Percentiles rank a stretch among this genome's conserved stretches.
Evolutionary conservation across 129 eudicot genomes (phyloP).

Genomic region (Flaveria robusta): DNA sequence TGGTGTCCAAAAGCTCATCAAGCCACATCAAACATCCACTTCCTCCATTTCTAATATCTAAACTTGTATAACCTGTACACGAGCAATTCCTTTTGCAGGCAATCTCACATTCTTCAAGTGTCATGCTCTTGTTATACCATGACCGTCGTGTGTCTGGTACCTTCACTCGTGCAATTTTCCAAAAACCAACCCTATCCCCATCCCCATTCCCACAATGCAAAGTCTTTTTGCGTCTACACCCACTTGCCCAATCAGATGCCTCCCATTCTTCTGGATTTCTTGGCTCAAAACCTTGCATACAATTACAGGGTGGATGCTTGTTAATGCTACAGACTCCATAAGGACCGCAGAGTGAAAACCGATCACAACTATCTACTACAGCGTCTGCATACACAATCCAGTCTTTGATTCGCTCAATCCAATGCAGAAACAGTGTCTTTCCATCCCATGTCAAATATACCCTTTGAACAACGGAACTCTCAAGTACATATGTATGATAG

Average conservation of each 20-base stretch:
- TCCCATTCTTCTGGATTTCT: constrained; percentile 30
- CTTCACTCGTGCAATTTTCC: constrained; percentile 20
- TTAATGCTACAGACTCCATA: constrained; percentile 35
- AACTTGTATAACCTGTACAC: constrained; percentile 41
- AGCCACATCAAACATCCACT: constrained; percentile 46
- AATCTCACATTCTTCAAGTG: constrained; percentile 34
- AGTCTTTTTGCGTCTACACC: constrained; percentile 42
- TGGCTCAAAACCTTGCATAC: constrained; percentile 40
- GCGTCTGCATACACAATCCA: constrained; percentile 30
- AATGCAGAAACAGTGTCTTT: constrained; percentile 24
- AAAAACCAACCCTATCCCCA: constrained; percentile 32
- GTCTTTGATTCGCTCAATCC: constrained; percentile 38
- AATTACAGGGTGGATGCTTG: constrained; percentile 32
- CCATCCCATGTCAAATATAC: constrained; percentile 33
- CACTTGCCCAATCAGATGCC: constrained; percentile 46
- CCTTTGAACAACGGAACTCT: constrained; percentile 26
- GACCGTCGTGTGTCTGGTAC: constrained; percentile 37
- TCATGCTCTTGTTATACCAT: constrained; percentile 35
- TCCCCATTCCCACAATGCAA: constrained; percentile 39
- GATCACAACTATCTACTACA: constrained; percentile 35
- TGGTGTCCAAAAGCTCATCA: constrained; percentile 30
- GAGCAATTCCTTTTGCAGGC: constrained; percentile 35
- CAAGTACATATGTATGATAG: not conserved
- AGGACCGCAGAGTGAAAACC: constrained; percentile 41
- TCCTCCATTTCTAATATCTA: constrained; percentile 34